These are phyloP conservation scores for Talaromyces sp. DNA, from an alignment of 2,329 filamentous ascomycete genomes.

Conservation along the genomic window DNA sequence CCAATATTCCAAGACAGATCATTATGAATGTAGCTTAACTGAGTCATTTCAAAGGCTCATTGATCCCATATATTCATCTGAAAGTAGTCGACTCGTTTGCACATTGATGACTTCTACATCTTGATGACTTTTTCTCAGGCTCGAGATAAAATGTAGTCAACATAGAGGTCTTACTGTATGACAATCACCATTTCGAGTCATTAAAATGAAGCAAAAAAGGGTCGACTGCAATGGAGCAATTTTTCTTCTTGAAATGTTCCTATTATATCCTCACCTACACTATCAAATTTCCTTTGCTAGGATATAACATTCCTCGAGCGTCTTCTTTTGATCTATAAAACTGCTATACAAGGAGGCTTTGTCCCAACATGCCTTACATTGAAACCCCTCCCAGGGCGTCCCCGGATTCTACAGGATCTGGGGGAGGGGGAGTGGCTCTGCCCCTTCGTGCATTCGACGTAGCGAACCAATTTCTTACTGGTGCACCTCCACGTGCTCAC, in stretches of 20 bases:
- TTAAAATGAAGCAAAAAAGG: background rate
- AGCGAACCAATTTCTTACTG: background rate
- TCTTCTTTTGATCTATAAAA: background rate
- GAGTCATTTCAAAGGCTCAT: background rate
- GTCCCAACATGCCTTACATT: background rate
- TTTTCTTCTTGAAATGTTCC: background rate
- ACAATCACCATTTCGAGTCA: background rate
- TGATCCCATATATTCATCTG: background rate
- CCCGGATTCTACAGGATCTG: no score
- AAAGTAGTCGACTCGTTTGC: background rate
- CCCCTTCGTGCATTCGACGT: background rate
- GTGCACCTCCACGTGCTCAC: background rate
- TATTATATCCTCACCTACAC: background rate
- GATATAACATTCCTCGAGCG: background rate
- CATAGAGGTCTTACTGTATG: background rate
- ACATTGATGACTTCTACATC: background rate
- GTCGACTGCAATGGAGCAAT: background rate
- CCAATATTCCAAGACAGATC: background rate
- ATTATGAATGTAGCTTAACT: background rate
- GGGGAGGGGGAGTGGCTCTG: no score
- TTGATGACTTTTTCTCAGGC: background rate
- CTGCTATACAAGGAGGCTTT: background rate
- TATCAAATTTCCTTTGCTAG: background rate
- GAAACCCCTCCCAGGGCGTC: background rate
- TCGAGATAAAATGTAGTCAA: background rate